Conservation (phyloP, 2,329 filamentous ascomycete genomes). For the Plenodomus biglobosus region DNA sequence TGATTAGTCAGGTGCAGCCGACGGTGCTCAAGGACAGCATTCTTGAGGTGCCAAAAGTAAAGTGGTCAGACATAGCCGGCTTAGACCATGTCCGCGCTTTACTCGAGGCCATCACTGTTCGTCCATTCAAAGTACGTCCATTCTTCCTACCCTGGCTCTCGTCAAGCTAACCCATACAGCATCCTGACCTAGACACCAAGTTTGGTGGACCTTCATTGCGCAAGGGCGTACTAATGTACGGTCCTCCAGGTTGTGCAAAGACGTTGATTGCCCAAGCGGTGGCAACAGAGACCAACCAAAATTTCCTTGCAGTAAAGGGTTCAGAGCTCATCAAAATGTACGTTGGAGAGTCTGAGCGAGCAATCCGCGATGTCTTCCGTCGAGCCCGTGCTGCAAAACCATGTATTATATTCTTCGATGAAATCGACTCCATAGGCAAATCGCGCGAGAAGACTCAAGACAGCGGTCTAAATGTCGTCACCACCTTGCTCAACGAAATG, state of each 20-base stretch:
- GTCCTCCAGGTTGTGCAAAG: conserved; percentile 92
- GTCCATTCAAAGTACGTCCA: conserved; percentile 56
- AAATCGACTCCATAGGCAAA: conserved; percentile 83
- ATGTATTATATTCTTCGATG: conserved; percentile 95
- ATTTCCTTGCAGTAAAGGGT: conserved; percentile 93
- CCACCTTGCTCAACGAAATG: conserved; percentile 90
- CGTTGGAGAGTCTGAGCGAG: conserved; percentile 89
- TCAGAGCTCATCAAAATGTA: conserved; percentile 96
- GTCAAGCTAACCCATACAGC: conserved; percentile 18
- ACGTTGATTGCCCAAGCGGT: conserved; percentile 89
- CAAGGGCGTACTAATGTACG: conserved; percentile 86
- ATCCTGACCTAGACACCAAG: conserved; percentile 39
- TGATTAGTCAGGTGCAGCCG: conserved; percentile 70
- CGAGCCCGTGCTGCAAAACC: conserved; percentile 83
- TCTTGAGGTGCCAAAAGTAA: conserved; percentile 80
- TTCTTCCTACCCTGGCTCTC: conserved; percentile 2
- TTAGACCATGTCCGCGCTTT: conserved; percentile 71
- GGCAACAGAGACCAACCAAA: conserved; percentile 85
- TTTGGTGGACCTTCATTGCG: conserved; percentile 52
- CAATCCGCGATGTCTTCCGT: conserved; percentile 80
- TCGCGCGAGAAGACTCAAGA: conserved; percentile 54
- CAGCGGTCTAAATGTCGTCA: conserved; percentile 76
- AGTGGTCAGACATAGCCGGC: conserved; percentile 86
- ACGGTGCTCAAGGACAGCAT: conserved; percentile 89
- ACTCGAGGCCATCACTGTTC: conserved; percentile 60